phyloP scores from a whole-genome alignment of 169 alveolate genomes.

The Plasmodium inui region DNA sequence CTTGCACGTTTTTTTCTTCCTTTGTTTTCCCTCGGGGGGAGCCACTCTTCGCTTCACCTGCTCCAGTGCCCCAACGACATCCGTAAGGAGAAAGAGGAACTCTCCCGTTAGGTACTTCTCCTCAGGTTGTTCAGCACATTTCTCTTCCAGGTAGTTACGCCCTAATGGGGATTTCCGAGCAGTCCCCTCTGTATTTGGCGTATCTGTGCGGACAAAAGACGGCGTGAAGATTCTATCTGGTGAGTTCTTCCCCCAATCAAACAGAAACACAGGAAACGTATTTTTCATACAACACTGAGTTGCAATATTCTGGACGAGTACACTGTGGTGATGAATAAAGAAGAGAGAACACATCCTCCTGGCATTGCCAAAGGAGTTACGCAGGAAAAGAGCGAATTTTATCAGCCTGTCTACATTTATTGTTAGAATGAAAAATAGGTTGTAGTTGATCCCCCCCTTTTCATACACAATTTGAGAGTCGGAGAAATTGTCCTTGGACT shows the following conservation, averaged over 20 bases:
- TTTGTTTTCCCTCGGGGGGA: not conserved
- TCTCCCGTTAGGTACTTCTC: conserved; percentile 19
- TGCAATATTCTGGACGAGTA: conserved; percentile 12
- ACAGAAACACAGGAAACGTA: too few relatives aligned
- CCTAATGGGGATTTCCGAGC: not conserved
- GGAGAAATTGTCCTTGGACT: not conserved
- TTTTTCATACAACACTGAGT: conserved; percentile 1
- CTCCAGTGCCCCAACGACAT: not conserved
- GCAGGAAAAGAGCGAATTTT: conserved; percentile 21
- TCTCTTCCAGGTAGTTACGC: not conserved
- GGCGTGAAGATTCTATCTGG: not conserved
- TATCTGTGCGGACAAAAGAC: not conserved
- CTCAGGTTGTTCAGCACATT: not conserved
- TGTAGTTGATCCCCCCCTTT: not conserved
- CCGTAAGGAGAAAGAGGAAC: conserved; percentile 8
- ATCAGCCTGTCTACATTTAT: conserved; percentile 7
- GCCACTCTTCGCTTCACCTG: not conserved
- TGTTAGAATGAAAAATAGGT: conserved; percentile 32
- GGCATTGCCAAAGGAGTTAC: conserved; percentile 13
- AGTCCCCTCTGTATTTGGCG: not conserved
- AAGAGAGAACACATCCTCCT: conserved; percentile 21
- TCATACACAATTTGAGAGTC: not conserved
- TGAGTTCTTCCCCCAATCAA: not conserved
- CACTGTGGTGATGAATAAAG: conserved; percentile 20
- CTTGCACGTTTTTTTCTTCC: conserved; percentile 29